These are phyloP conservation scores for Phytopythium vexans DNA, from an alignment of 352 stramenopile species.

Conservation along the genomic window DNA sequence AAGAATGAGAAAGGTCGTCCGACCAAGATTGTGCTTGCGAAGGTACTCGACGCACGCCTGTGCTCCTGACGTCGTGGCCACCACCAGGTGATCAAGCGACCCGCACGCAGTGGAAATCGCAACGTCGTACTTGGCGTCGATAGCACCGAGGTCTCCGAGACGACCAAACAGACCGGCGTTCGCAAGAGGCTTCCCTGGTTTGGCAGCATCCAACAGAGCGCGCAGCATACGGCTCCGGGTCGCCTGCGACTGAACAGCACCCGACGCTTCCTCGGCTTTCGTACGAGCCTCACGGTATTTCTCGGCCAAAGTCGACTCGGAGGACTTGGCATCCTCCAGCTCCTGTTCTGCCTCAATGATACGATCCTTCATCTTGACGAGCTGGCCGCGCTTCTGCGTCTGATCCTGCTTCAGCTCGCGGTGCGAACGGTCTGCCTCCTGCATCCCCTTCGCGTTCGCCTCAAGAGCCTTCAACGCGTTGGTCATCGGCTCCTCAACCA, in stretches of 20 bases:
- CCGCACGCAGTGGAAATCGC: constrained; percentile 97
- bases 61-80: constrained; percentile 94
- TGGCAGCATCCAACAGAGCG: constrained; percentile 90
- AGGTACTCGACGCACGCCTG: constrained; percentile 96
- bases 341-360: constrained; percentile 81
- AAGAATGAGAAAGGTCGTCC: constrained; percentile 98
- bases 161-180: constrained; percentile 93
- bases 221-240: constrained; percentile 81
- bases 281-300: constrained; percentile 65
- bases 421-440: constrained; percentile 53
- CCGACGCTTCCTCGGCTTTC: constrained; percentile 77
- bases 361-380: constrained; percentile 63
- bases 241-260: constrained; percentile 62
- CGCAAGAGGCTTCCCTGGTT: constrained; percentile 86
- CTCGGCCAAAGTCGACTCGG: constrained; percentile 44
- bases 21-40: constrained; percentile 92
- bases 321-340: constrained; percentile 55
- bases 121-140: constrained; percentile 96
- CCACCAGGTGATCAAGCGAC: constrained; percentile 96
- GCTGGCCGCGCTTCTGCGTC: constrained; percentile 43
- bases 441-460: constrained; percentile 46
- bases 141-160: constrained; percentile 96
- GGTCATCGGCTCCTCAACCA: constrained; percentile 65
- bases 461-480: constrained; percentile 82
- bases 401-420: constrained; percentile 68